Evolutionary conservation across 208 protist genomes (phyloP), one percentile per base, ranked within the genome.

Genomic region (Leishmania tropica): DNA sequence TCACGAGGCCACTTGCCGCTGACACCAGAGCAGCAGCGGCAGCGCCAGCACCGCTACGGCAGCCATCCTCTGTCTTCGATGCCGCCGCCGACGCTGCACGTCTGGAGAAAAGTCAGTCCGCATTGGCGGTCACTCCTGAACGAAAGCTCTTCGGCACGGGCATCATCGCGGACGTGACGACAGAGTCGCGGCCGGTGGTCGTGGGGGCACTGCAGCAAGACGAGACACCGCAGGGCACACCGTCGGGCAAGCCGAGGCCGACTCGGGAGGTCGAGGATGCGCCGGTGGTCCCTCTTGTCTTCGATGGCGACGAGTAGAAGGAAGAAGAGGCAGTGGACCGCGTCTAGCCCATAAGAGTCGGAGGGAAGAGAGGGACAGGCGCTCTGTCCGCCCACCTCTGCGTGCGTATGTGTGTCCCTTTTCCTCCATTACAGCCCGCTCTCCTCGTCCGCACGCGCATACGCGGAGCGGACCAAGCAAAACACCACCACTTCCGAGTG

Each of bases 131-230:
- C 10, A 84, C 81, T 1, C 76, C 81, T 13, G 76, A 84, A 40
- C 81, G 81, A 8, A 15, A 47, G 15, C 53, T 84, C 19, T 84
- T 84, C 65, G 81, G 70, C 37, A 42, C 64, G 2, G 51, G 35
- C 24, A 64, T 53, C 19, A 58, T 40, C 40, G 53, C 48, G 2
- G 79, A 78, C 11, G 73, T 51, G 11, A 47, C 68, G 28, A 84
- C 75, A 37, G 81, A 73, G n/a, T 45, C 81, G 21, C 81, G 76
- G 13, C 7, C 56, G 4, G 70, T 84, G 75, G 73, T 45, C 31
- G 35, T 45, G 28, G 40, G n/a, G 24, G 45, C 70, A n/a, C 45
- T 35, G 70, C 42, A 31, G 70, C 70, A 11, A 54, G 24, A 17
- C 70, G 70, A 74, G 21, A 17, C 70, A 37, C 24, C 37, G 37